phyloP scores from a whole-genome alignment of 2,329 filamentous ascomycete genomes.

The Ceratocystis cacaofunesta region DNA sequence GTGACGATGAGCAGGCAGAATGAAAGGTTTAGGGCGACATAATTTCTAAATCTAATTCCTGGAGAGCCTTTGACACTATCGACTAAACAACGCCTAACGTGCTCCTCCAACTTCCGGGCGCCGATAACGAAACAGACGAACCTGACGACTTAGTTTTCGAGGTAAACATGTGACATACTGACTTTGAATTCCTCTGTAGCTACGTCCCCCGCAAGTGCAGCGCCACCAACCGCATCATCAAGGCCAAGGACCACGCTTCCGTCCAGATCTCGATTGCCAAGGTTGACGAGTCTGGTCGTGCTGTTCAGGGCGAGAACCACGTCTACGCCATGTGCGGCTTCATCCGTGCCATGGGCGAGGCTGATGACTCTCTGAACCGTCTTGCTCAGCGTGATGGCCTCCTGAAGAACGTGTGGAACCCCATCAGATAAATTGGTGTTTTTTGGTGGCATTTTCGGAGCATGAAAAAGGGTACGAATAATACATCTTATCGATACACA shows the following conservation, averaged over 20 bases:
- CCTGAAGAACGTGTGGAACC: slow-evolving; percentile 93
- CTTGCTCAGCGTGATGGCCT: slow-evolving; percentile 91
- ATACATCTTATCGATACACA: slow-evolving; percentile 3
- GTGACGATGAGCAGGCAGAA: not conserved
- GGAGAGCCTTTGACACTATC: not conserved
- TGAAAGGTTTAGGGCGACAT: not conserved
- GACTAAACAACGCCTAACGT: not conserved
- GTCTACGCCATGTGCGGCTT: slow-evolving; percentile 95
- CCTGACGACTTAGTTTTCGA: not conserved
- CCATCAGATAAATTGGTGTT: slow-evolving; percentile 39
- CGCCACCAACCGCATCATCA: slow-evolving; percentile 99
- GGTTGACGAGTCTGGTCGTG: slow-evolving; percentile 97
- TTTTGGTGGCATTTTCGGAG: slow-evolving; percentile 14
- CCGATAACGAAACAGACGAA: not conserved
- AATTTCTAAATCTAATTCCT: not conserved
- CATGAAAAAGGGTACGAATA: slow-evolving; percentile 17
- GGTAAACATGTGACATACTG: not conserved
- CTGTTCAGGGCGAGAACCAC: slow-evolving; percentile 87
- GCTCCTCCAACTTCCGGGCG: not conserved
- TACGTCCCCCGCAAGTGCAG: slow-evolving; percentile 99
- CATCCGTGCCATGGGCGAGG: slow-evolving; percentile 94
- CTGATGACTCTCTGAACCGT: slow-evolving; percentile 90
- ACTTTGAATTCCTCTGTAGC: slow-evolving; percentile 32
- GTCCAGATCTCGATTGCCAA: slow-evolving; percentile 96
- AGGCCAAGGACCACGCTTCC: slow-evolving; percentile 98